Percentiles rank a stretch among this genome's conserved stretches.
These are phyloP conservation scores for Stipa capillata DNA, from an alignment of 176 grass and related monocot species.

Conservation along the genomic window DNA sequence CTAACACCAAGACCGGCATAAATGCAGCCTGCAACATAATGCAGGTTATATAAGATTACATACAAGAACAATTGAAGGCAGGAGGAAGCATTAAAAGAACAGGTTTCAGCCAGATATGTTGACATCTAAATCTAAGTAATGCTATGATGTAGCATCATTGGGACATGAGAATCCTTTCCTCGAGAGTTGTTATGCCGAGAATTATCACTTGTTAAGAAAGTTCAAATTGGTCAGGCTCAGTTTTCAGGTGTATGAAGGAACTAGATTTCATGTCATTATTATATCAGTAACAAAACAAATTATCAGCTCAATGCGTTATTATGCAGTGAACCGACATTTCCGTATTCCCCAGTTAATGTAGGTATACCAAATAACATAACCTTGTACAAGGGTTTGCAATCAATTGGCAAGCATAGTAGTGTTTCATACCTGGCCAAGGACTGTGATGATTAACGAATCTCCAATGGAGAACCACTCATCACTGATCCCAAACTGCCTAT, in stretches of 20 bases:
- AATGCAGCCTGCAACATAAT: conserved; percentile 76
- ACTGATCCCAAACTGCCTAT: conserved; percentile 79
- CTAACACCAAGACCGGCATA: conserved; percentile 96
- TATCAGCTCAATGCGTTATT: not conserved
- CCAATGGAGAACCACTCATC: conserved; percentile 99
- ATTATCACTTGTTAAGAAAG: not conserved
- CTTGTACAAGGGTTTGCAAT: not conserved
- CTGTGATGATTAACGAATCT: conserved; percentile 96
- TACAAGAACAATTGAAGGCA: not conserved
- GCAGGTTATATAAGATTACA: conserved; percentile 14
- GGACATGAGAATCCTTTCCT: conserved; percentile 7
- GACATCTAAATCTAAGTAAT: conserved; percentile 7
- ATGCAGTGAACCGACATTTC: not conserved
- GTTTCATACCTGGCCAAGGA: conserved; percentile 74
- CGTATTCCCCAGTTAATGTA: not conserved
- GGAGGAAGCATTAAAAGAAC: not conserved
- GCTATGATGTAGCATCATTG: not conserved
- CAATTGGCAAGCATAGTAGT: not conserved
- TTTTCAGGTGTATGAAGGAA: not conserved
- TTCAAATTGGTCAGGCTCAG: not conserved
- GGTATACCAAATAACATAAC: not conserved
- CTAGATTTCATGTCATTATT: not conserved
- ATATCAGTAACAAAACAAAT: not conserved
- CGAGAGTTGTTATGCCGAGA: not conserved
- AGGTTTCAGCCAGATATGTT: conserved; percentile 7